Conservation (phyloP, 192 early-diverging fungal species). For the Rhizophagus clarus region DNA sequence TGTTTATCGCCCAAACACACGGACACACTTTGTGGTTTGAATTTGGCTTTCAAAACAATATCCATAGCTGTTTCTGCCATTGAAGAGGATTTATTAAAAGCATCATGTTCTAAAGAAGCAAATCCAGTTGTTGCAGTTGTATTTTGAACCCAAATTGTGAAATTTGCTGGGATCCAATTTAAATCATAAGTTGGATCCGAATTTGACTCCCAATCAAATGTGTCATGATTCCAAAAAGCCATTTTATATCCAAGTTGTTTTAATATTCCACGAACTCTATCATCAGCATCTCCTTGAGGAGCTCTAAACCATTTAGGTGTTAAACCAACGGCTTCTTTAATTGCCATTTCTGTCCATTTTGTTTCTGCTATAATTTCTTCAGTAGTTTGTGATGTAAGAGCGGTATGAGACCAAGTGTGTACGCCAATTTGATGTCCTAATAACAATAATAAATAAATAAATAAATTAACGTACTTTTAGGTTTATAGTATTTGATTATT, state of each 20-base stretch:
- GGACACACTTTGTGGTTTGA: conserved; percentile 16
- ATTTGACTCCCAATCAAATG: conserved; percentile 6
- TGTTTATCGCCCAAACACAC: conserved; percentile 26
- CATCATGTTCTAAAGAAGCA: conserved; percentile 48
- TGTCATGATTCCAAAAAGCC: conserved; percentile 37
- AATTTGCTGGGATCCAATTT: neutral
- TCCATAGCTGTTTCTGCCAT: conserved; percentile 38
- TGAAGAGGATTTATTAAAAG: conserved; percentile 36
- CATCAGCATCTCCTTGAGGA: conserved; percentile 66
- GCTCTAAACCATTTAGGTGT: conserved; percentile 57
- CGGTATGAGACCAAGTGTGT: conserved; percentile 66
- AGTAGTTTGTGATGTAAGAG: conserved; percentile 56
- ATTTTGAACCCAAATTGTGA: conserved; percentile 23
- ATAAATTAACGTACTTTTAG: neutral
- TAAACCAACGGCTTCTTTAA: conserved; percentile 51
- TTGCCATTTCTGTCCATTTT: conserved; percentile 54
- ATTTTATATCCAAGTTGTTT: conserved; percentile 54
- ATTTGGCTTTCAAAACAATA: conserved; percentile 22
- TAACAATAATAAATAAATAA: neutral
- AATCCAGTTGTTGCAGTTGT: conserved; percentile 34
- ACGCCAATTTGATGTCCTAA: conserved; percentile 45
- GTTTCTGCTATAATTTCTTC: conserved; percentile 67
- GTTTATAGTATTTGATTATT: neutral
- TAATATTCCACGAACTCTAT: conserved; percentile 67
- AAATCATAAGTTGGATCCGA: neutral